Base-by-base conservation (phyloP, 768 basidiomycete genomes). In the Leccinum obscurum region DNA sequence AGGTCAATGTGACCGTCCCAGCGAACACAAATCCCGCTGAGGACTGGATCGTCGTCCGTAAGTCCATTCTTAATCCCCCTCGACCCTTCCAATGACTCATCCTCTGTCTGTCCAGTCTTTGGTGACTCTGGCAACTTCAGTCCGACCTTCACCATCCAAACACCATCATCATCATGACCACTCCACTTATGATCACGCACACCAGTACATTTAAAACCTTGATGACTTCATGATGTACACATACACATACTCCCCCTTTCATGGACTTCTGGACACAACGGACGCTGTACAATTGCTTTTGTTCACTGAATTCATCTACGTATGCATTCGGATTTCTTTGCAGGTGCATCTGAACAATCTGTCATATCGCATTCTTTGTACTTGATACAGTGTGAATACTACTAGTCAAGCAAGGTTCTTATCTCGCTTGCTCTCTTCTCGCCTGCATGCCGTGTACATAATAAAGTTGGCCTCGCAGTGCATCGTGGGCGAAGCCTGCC, bases 61-160 rank as follows among this genome's bases (percentile, higher is more conserved):
- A 73, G 81, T 79, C 39, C 15, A 44, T 32, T 30, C 11, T 8
- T 11, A 0, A 5, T 9, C 30, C 4, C 17, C 15, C 15, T 50
- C 10, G 24, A 28, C 15, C 14, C 24, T 2, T 14, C 24, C 8
- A 24, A 35, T n/a, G 54, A 28, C 48, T 35, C 20, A 0, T 39
- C 44, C 11, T 17, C 11, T 17, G 34, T 28, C 53, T 20, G 4
- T 34, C 20, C 55, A 83, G 83, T 85, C 50, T 77, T 83, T 56
- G 83, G 83, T 7, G 83, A 85, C 64, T 84, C 82, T 54, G 83
- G 83, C 34, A 80, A 84, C 65, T 78, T 72, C 55, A 78, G 83
- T 30, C 70, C 69, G 7, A 15, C 55, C 49, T 85, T 85, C 64
- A 75, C 75, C 13, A 85, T 86, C 59, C 4, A 46, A 15, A 57